A percentile compares a stretch with the other conserved stretches of the same genome.
Conservation (phyloP, 169 alveolate species). For the Plasmodium fragile region DNA sequence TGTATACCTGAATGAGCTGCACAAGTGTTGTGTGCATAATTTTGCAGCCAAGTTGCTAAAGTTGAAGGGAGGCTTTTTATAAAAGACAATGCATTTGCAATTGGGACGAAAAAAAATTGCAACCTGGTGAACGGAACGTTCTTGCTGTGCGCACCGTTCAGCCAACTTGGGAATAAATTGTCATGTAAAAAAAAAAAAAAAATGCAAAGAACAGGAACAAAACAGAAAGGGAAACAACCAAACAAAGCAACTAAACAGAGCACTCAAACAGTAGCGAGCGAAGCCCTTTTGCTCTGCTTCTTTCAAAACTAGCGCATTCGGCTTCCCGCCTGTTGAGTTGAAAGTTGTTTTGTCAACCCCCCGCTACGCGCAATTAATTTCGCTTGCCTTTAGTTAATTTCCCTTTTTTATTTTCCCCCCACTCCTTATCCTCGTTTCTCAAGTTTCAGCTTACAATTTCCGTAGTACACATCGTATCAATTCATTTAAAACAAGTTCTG, state of each 20-base stretch:
- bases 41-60: slow-evolving; percentile 2
- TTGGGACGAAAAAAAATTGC: not conserved
- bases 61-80: not conserved
- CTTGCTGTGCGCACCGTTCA: not conserved
- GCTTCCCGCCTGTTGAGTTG: not conserved
- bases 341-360: not conserved
- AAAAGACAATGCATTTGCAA: not conserved
- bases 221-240: not conserved
- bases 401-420: not conserved
- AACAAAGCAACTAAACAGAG: not conserved
- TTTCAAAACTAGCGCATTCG: not conserved
- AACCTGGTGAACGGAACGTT: not conserved
- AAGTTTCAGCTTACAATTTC: slow-evolving; percentile 12
- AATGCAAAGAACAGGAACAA: not conserved
- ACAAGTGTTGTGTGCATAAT: not conserved
- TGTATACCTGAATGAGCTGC: not conserved
- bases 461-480: not conserved
- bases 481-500: not conserved
- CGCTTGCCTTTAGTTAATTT: slow-evolving; percentile 2
- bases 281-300: not conserved
- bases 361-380: not conserved
- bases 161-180: not conserved
- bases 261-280: not conserved
- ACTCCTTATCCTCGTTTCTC: not conserved
- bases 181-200: not conserved